These are phyloP conservation scores for Tritrichomonas musculus DNA, from an alignment of 208 protist species.

Conservation along the genomic window DNA sequence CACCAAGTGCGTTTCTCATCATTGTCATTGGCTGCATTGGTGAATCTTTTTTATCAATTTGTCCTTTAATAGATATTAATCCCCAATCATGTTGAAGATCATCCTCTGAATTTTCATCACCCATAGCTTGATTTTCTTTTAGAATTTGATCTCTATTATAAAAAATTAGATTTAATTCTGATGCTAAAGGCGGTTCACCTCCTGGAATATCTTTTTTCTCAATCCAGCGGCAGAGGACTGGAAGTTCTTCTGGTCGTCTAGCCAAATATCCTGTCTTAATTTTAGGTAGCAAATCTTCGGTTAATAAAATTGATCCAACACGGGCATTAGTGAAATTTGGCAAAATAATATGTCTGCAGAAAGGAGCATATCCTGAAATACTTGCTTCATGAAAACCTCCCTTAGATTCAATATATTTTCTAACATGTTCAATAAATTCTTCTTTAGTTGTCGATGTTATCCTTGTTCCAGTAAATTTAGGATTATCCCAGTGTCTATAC, in stretches of 20 bases:
- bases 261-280: constrained; percentile 48
- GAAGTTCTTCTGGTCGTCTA: constrained; percentile 53
- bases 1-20: constrained; percentile 62
- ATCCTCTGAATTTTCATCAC: too few species aligned
- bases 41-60: constrained; percentile 52
- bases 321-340: constrained; percentile 50
- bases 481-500: not conserved
- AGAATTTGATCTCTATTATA: constrained; percentile 57
- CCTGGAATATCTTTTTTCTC: constrained; percentile 30
- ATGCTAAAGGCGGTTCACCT: constrained; percentile 41
- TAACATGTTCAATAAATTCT: not conserved
- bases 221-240: constrained; percentile 58
- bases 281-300: constrained; percentile 23
- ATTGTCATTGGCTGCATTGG: constrained; percentile 65
- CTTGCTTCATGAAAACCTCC: not conserved
- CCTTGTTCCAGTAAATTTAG: not conserved
- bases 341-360: constrained; percentile 65
- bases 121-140: constrained; percentile 46
- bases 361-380: constrained; percentile 61
- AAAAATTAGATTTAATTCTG: constrained; percentile 52
- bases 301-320: not conserved
- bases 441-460: not conserved
- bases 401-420: not conserved
- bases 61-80: constrained; percentile 55
- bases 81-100: constrained; percentile 51